A percentile compares a stretch with the other conserved stretches of the same genome.
Evolutionary conservation across 176 grass and related monocot genomes (phyloP).

Genomic region (Saccharum officinarum): DNA sequence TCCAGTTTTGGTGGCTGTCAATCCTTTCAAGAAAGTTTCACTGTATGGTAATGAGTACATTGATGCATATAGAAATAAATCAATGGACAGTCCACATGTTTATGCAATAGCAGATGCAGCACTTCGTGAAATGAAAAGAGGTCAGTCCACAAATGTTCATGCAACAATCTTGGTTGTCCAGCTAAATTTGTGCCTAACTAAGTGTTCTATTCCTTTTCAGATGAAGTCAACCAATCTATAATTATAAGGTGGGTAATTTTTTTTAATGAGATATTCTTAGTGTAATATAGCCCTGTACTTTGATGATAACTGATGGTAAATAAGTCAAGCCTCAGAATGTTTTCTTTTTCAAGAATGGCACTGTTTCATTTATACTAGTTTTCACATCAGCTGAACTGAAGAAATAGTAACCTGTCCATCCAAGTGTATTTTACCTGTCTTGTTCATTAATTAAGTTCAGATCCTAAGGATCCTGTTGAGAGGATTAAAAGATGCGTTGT

Average conservation of each 20-base stretch:
- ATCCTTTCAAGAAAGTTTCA: slow-evolving; percentile 94
- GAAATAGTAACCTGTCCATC: neutral
- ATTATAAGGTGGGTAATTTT: slow-evolving; percentile 82
- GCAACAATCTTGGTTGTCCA: slow-evolving; percentile 25
- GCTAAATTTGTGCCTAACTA: slow-evolving; percentile 39
- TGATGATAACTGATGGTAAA: slow-evolving; percentile 6
- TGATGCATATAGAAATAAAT: slow-evolving; percentile 77
- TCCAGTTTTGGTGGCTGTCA: slow-evolving; percentile 94
- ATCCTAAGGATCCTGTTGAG: slow-evolving; percentile 1
- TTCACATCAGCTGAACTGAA: slow-evolving; percentile 14
- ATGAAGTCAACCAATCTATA: slow-evolving; percentile 99
- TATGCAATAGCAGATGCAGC: slow-evolving; percentile 98
- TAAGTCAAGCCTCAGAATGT: too few relatives aligned
- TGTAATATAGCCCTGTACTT: neutral
- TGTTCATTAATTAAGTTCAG: neutral
- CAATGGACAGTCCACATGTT: slow-evolving; percentile 85
- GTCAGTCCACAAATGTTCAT: slow-evolving; percentile 42
- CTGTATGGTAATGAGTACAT: slow-evolving; percentile 89
- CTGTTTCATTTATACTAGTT: slow-evolving; percentile 21
- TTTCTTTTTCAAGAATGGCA: too few relatives aligned
- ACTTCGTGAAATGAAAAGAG: slow-evolving; percentile 92
- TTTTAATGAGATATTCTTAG: slow-evolving; percentile 4
- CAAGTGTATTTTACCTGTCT: neutral
- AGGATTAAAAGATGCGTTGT: neutral
- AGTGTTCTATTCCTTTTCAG: slow-evolving; percentile 59